A percentile compares a stretch with the other conserved stretches of the same genome.
Conservation (phyloP, 2,329 filamentous ascomycete genomes). For the Paracorniculantispora psalliotae region DNA sequence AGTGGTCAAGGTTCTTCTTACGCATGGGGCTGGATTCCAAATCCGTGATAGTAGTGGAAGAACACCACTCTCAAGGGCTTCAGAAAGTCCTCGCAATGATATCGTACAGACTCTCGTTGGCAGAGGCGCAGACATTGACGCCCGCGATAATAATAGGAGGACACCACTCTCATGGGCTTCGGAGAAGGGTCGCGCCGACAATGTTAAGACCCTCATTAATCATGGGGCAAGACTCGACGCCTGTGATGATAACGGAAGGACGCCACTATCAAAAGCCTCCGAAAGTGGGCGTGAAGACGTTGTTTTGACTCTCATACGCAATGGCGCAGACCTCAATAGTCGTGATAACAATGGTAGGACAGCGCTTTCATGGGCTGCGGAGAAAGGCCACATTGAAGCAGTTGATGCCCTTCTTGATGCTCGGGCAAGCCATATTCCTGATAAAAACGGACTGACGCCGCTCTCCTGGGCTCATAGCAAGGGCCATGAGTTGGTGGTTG, state of each 20-base stretch:
- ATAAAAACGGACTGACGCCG: no score
- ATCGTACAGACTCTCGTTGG: slow-evolving; percentile 11
- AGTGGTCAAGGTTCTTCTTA: no score
- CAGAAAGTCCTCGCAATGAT: slow-evolving; percentile 8
- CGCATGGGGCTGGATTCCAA: no score
- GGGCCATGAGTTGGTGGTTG: no score
- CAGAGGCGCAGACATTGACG: slow-evolving; percentile 10
- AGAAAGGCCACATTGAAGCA: slow-evolving; percentile 18
- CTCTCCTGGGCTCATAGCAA: no score
- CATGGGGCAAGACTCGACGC: no score
- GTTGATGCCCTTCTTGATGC: background rate
- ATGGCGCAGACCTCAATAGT: slow-evolving; percentile 8
- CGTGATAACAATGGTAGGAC: slow-evolving; percentile 1
- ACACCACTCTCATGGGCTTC: slow-evolving; percentile 19
- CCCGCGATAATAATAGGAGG: background rate
- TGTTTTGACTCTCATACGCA: slow-evolving; percentile 4
- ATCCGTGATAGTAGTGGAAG: no score
- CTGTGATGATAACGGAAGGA: background rate
- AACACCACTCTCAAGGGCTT: slow-evolving; percentile 13
- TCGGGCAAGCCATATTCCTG: no score
- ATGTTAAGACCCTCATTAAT: no score
- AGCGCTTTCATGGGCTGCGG: slow-evolving; percentile 18
- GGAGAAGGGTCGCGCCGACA: slow-evolving; percentile 15
- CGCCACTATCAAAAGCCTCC: slow-evolving; percentile 14
- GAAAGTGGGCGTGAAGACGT: slow-evolving; percentile 6